Evolutionary conservation across 148 eudicot species (phyloP), one percentile per base, ranked within the genome.

Genomic region (Spergularia bocconei): DNA sequence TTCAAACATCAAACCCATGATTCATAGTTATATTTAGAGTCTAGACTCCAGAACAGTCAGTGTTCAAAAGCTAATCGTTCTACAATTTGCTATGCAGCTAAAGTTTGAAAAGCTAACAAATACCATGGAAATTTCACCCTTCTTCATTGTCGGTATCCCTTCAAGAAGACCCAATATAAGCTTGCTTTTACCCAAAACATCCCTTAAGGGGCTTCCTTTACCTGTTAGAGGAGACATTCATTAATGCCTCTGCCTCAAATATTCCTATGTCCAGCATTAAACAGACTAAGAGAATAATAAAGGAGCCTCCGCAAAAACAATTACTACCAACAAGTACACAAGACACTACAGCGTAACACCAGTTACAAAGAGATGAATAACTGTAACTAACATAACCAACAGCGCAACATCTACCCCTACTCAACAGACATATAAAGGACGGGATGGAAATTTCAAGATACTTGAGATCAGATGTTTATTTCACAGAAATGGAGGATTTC

Each of bases 81-180:
- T 41, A 70, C 12, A 75, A 23, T 47, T 50, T 69, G 21, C 6
- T 9, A 11, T n/a, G n/a, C 66, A 54, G 69, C 64, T 52, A 38
- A 13, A 50, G 63, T 59, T 51, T 33, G 20, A 59, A 41, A 36
- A 61, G 58, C 33, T 65, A 69, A 21, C 67, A 60, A 68, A 65
- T 88, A 95, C 99, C 93, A 95, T 91, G 77, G 96, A 84, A 83
- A 92, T 86, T 95, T 95, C 99, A 78, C 97, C 97, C 88, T 81
- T 85, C 80, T 82, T 87, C 99, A 95, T 95, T 62, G 97, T 87
- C 39, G 99, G 93, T 75, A 92, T 83, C 72, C 99, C 99, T 85
- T 95, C 99, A n/a, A 92, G 82, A 87, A 95, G 78, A 62, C 99
- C 99, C 84, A 95, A 71, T 78, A 95, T 81, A 81, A 95, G 69